Conservation (phyloP, 306 rosid genomes). For the Quercus ilex region DNA sequence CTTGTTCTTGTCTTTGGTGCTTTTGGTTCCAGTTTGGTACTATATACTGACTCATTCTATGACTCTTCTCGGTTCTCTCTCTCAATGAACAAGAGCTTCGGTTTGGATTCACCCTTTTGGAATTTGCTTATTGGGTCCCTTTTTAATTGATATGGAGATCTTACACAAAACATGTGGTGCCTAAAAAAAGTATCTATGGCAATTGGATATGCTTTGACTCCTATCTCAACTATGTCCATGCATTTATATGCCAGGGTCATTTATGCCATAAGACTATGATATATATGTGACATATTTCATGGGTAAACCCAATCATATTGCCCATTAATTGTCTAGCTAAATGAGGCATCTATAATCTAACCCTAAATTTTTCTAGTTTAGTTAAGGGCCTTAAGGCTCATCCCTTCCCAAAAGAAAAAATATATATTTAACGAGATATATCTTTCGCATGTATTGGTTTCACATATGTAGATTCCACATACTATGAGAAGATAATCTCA, state of each 20-base stretch:
- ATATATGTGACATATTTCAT: not conserved
- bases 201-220: constrained; percentile 16
- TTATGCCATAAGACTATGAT: not conserved
- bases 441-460: no score
- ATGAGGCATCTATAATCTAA: no score
- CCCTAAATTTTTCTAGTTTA: no score
- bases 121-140: constrained; percentile 31
- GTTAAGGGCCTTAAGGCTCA: no score
- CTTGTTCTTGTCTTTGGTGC: constrained; percentile 41
- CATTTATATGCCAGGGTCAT: not conserved
- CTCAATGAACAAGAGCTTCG: constrained; percentile 18
- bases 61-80: constrained; percentile 15
- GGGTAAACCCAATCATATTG: not conserved
- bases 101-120: constrained; percentile 3
- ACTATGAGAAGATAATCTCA: no score
- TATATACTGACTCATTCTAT: constrained; percentile 31
- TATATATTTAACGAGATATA: no score
- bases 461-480: no score
- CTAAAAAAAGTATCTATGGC: not conserved
- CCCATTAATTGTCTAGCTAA: no score
- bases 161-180: constrained; percentile 42
- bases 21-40: constrained; percentile 42
- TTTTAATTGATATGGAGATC: constrained; percentile 33
- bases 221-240: not conserved
- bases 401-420: no score